phyloP scores from a whole-genome alignment of 73 alveolate genomes.

The Paramecium caudatum region DNA sequence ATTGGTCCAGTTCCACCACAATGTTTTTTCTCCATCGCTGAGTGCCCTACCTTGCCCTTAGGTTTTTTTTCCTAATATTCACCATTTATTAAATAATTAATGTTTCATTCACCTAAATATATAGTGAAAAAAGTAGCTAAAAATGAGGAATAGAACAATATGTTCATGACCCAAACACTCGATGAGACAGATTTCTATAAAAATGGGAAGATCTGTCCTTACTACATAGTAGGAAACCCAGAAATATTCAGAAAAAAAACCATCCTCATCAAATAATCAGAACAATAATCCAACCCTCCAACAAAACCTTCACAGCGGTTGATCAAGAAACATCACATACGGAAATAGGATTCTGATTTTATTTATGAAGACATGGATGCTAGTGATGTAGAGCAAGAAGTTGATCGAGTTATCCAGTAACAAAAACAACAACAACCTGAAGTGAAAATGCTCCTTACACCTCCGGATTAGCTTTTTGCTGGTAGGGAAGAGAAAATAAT shows the following conservation, averaged over 20 bases:
- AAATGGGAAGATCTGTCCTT: slow-evolving; percentile 42
- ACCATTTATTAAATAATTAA: slow-evolving; percentile 42
- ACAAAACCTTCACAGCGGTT: slow-evolving; percentile 22
- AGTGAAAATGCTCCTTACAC: background rate
- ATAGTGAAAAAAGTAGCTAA: slow-evolving; percentile 14
- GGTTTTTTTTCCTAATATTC: slow-evolving; percentile 40
- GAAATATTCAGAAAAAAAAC: slow-evolving; percentile 47
- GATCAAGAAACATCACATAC: background rate
- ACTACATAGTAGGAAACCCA: slow-evolving; percentile 59
- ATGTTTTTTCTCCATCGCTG: slow-evolving; percentile 65
- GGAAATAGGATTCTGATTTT: slow-evolving; percentile 36
- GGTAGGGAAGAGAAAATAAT: slow-evolving; percentile 28
- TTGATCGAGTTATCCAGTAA: slow-evolving; percentile 36
- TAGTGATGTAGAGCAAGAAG: slow-evolving; percentile 58
- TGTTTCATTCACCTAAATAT: slow-evolving; percentile 19
- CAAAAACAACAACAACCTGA: slow-evolving; percentile 33
- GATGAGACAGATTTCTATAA: slow-evolving; percentile 7
- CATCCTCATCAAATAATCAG: background rate
- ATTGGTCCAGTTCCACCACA: slow-evolving; percentile 14
- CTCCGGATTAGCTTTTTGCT: background rate
- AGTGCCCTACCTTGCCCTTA: slow-evolving; percentile 53
- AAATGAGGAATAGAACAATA: slow-evolving; percentile 40
- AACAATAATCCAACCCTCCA: background rate
- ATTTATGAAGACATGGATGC: slow-evolving; percentile 53
- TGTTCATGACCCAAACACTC: slow-evolving; percentile 42